These are phyloP conservation scores for Paraleonurus japonicus DNA, from an alignment of 257 asterid genomes.

Conservation along the genomic window DNA sequence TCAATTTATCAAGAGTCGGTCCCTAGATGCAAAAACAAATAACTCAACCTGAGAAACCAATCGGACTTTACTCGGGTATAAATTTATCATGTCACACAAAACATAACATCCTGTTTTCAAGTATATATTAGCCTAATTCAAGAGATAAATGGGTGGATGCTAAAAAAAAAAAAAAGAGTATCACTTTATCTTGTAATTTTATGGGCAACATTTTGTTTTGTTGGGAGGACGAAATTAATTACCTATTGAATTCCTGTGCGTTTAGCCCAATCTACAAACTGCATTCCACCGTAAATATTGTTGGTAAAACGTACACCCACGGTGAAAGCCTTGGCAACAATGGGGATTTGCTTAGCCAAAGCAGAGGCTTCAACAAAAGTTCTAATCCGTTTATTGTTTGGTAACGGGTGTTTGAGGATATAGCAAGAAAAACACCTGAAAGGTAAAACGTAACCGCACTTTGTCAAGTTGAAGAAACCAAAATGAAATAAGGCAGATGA, in stretches of 20 bases:
- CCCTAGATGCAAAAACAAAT: not conserved
- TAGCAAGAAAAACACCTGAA: constrained; percentile 79
- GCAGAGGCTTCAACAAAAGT: constrained; percentile 68
- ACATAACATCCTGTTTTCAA: not conserved
- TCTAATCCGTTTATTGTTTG: constrained; percentile 89
- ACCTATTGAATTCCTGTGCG: constrained; percentile 76
- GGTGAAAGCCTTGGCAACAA: constrained; percentile 82
- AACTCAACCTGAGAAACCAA: not conserved
- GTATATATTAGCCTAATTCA: not conserved
- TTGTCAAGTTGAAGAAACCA: too few relatives aligned
- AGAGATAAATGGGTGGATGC: not conserved
- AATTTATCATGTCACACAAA: not conserved
- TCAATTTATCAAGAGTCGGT: too few relatives aligned
- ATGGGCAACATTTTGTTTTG: too few relatives aligned
- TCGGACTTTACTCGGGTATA: not conserved
- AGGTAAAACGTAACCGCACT: not conserved
- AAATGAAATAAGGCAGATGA: too few relatives aligned
- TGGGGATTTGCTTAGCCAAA: constrained; percentile 64
- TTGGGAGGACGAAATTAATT: not conserved
- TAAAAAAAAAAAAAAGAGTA: too few relatives aligned
- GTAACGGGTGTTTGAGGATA: constrained; percentile 86
- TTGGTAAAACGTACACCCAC: constrained; percentile 87
- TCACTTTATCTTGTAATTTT: too few relatives aligned
- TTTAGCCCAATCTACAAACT: constrained; percentile 93
- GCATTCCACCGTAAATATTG: constrained; percentile 89